Evolutionary conservation across 331 rosid genomes (phyloP), one percentile per base, ranked within the genome.

Genomic region (Dryas integrifolia): DNA sequence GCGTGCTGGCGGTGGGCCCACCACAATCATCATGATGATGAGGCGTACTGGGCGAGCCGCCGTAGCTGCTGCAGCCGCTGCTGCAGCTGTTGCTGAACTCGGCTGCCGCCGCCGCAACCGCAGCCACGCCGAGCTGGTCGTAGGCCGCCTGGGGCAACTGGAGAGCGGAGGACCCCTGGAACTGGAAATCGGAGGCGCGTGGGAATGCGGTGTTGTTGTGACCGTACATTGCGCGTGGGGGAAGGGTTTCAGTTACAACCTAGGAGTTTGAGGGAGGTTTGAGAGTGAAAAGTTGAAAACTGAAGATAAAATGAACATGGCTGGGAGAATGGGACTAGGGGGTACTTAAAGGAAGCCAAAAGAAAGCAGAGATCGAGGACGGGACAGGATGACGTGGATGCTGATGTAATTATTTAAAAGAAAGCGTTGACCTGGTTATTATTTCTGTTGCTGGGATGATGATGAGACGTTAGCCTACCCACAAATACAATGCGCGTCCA

Each of bases 11-110:
- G 30, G 30, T 26, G 30, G 30, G 30, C 30, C 30, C 30, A 26
- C 30, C 30, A 26, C 2, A 26, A 26, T 26, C 30, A 26, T 26
- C 30, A 2, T 26, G 30, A 26, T 26, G 30, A 26, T 26, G 30
- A 26, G 30, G 78, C 26, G 90, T 85, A 21, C 77, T 82, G 0
- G 92, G 94, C 7, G 98, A 91, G 5, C 82, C 92, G 50, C 82
- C 91, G 65, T 88, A 84, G 82, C 96, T 82, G 76, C 90, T 88
- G 59, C 84, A 74, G 41, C 88, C 82, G 53, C 96, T 84, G 76
- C 92, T 84, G 50, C 88, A 74, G 11, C 85, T 82, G 66, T 66
- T 70, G 44, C 83, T 84, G 14, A 84, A 72, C 61, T 85, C 89
- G 26, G 53, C 30, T 7, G 68, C 60, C 11, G 51, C 52, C 49